Evolutionary conservation across 331 rosid species (phyloP).

Genomic region (Rosa hybrid): DNA sequence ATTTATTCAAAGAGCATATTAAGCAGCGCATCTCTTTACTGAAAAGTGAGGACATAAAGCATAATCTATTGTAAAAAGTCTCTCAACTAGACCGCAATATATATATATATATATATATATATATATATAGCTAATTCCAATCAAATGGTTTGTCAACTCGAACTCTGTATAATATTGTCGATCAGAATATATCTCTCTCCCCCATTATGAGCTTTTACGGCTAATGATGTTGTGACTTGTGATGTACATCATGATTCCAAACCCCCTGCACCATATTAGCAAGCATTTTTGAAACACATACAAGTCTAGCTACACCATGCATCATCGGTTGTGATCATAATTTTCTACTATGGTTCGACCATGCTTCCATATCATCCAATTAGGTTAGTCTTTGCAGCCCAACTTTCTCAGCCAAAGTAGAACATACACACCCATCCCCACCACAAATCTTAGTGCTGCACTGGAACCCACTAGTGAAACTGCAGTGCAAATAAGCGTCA

Average conservation of each 20-base stretch:
- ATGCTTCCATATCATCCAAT: conserved; percentile 35
- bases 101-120: no score
- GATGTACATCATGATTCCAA: neutral
- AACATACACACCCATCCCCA: conserved; percentile 46
- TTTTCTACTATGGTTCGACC: neutral
- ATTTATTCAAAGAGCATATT: no score
- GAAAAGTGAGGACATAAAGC: no score
- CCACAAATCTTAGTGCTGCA: conserved; percentile 75
- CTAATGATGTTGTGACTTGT: no score
- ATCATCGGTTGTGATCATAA: neutral
- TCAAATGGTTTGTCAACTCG: no score
- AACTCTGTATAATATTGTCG: no score
- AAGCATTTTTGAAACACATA: neutral
- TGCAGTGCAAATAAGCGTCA: conserved; percentile 59
- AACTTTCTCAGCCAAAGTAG: conserved; percentile 49
- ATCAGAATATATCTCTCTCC: no score
- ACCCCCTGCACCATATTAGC: neutral
- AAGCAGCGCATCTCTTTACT: no score
- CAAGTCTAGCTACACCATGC: neutral
- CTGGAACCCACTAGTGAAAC: conserved; percentile 86
- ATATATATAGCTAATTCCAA: no score
- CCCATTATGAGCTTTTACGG: no score
- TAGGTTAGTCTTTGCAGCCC: conserved; percentile 30
- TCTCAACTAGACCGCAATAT: no score
- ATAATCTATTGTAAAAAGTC: no score